Base-by-base conservation (phyloP, 495 filamentous ascomycete species). In the Hypoxylon rickii region DNA sequence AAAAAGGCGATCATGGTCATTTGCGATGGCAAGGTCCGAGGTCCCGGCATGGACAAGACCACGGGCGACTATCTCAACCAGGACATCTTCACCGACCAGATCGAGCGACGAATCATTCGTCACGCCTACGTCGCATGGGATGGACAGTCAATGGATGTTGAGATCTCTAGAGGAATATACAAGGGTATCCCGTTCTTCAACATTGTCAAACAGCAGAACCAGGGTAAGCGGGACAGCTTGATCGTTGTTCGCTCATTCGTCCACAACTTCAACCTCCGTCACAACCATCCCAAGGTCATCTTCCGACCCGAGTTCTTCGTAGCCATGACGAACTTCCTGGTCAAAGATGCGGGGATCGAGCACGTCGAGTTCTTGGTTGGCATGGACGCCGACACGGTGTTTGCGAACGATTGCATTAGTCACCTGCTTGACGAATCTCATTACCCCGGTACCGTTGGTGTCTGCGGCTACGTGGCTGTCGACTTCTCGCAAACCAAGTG, bases 241-340 rank as follows among this genome's bases (percentile, higher is more conserved):
- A 88, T 89, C 55, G 83, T 91, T 48, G 73, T 87, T 38, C 89
- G 89, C 79, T 87, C 85, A 4, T 90, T 91, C 72, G 70, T 90
- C 59, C 85, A 90, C 65, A 89, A 91, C 66, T 88, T 91, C 66
- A 89, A 70, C 22, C 4, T 45, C 17, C 67, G 67, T 6, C 31
- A 20, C 13, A 48, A 40, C 6, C 59, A 51, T 5, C 52, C 56
- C 0, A 52, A 51, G 31, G 57, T 61, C 33, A 64, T 70, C 11
- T 68, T 66, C 45, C 52, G 45, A 19, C 55, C 54, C 22, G 56
- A 64, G 13, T 61, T 70, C 41, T 68, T 66, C 45, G 39, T 44
- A 39, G 44, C 51, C 11, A 65, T 67, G 52, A 55, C 52, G 12
- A 39, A 44, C 31, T 63, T 60, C 34, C 51, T 67, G 1, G 39